A percentile compares a stretch with the other conserved stretches of the same genome.
Conservation (phyloP, 1,139 yeast species). For the Suhomyces maxii region DNA sequence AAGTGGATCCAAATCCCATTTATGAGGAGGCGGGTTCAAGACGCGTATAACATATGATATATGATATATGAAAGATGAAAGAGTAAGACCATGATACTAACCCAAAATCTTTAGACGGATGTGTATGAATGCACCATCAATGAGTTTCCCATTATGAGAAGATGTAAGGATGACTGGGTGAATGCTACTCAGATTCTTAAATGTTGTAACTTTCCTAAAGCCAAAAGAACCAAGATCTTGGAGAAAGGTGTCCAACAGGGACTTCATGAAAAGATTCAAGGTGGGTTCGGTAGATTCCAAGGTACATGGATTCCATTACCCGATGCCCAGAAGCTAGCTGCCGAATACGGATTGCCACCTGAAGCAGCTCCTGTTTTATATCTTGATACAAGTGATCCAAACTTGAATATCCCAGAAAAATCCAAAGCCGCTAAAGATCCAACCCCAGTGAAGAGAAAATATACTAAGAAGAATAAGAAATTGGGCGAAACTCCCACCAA, state of each 20-base stretch:
- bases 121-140: constrained; percentile 83
- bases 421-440: constrained; percentile 47
- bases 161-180: constrained; percentile 90
- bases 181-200: constrained; percentile 97
- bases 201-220: constrained; percentile 93
- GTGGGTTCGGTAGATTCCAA: constrained; percentile 95
- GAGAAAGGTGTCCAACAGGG: constrained; percentile 91
- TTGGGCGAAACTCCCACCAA: constrained; percentile 41
- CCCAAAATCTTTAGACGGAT: constrained; percentile 34
- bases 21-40: background rate
- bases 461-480: constrained; percentile 38
- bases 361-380: constrained; percentile 56
- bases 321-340: constrained; percentile 55
- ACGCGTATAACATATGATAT: constrained; percentile 5
- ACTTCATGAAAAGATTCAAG: constrained; percentile 89
- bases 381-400: constrained; percentile 49
- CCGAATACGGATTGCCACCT: constrained; percentile 53
- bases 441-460: constrained; percentile 47
- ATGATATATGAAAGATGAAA: too few relatives aligned
- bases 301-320: constrained; percentile 95
- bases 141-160: constrained; percentile 89
- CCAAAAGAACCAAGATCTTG: constrained; percentile 85
- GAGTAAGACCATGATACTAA: constrained; percentile 3
- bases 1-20: too few relatives aligned
- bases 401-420: constrained; percentile 49